Evolutionary conservation across 2,329 filamentous ascomycete species (phyloP).

Genomic region (Pseudogymnoascus destructans): DNA sequence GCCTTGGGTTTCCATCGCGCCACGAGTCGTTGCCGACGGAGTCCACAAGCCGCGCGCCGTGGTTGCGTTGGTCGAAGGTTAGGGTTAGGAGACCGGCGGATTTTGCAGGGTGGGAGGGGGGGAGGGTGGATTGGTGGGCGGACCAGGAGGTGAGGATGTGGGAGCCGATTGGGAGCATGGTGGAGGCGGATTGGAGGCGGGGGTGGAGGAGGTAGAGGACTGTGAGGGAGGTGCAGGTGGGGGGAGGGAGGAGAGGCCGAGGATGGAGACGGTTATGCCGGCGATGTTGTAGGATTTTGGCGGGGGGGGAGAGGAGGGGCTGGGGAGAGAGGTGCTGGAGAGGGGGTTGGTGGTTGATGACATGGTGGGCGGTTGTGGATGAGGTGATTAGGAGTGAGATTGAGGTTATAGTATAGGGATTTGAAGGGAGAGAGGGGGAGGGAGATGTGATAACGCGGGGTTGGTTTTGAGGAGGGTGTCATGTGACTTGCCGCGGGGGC

Average conservation of each 20-base stretch:
- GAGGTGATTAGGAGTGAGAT: neutral
- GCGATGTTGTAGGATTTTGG: constrained; percentile 42
- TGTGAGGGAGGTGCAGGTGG: constrained; percentile 42
- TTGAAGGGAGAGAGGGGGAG: neutral
- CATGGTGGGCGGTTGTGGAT: neutral
- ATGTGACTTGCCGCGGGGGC: neutral
- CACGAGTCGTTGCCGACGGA: constrained; percentile 62
- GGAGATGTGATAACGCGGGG: neutral
- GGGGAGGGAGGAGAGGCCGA: constrained; percentile 65
- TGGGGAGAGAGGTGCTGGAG: neutral
- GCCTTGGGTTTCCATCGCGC: constrained; percentile 60
- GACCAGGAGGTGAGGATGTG: constrained; percentile 16
- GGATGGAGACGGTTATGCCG: constrained; percentile 66
- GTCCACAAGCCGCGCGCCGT: constrained; percentile 61
- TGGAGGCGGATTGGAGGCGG: constrained; percentile 53
- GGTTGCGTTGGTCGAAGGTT: constrained; percentile 74
- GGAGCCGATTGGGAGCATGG: constrained; percentile 65
- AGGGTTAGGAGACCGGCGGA: neutral
- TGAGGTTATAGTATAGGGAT: neutral
- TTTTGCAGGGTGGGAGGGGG: neutral
- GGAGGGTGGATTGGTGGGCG: neutral
- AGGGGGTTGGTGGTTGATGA: neutral
- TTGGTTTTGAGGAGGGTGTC: neutral
- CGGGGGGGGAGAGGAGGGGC: constrained; percentile 52
- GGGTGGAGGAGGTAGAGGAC: constrained; percentile 90